Base-by-base conservation (phyloP, 495 filamentous ascomycete species). In the Letharia columbiana region DNA sequence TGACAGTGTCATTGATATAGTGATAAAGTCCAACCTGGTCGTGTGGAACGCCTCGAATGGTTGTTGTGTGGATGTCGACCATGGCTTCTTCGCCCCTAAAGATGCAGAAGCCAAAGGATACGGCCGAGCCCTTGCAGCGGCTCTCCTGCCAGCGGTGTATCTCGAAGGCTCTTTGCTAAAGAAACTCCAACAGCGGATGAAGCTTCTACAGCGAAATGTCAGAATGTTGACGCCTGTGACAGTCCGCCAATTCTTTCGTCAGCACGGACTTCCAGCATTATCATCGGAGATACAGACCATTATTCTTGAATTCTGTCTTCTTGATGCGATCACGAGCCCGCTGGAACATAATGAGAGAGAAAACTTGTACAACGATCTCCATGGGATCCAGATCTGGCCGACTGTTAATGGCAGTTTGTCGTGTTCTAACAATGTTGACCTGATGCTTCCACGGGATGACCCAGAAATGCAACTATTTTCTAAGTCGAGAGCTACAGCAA, bases 1-100 rank as follows among this genome's bases (percentile, higher is more conserved):
- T n/a, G 41, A 64, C n/a, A 4, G 39, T 4, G 37, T 71, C 15
- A 47, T 71, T 39, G 59, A 68, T 57, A 18, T 39, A 5, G 33
- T 63, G 0, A 40, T 71, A 4, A 9, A 15, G 12, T 20, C 47
- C 2, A 65, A 71, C 20, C 13, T 60, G 47, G 1, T 13, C 9
- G 60, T 71, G 5, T 71, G 69, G 69, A 66, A 63, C 9, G 45
- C 66, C 35, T 10, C 9, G 3, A 65, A 52, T 64, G 69, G 52
- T n/a, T 35, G 54, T 35, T 66, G 66, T 56, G 59, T 71, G 18
- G 15, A 59, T 2, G 33, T 66, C 17, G 2, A 42, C 17, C n/a
- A 66, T 1, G 66, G 62, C 13, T 50, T 62, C 44, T 71, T 71
- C 59, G 10, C 11, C 20, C 2, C 23, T 28, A 28, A 28, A 28